phyloP scores from a whole-genome alignment of 2,329 filamentous ascomycete species.

The Phyllosticta citribraziliensis region DNA sequence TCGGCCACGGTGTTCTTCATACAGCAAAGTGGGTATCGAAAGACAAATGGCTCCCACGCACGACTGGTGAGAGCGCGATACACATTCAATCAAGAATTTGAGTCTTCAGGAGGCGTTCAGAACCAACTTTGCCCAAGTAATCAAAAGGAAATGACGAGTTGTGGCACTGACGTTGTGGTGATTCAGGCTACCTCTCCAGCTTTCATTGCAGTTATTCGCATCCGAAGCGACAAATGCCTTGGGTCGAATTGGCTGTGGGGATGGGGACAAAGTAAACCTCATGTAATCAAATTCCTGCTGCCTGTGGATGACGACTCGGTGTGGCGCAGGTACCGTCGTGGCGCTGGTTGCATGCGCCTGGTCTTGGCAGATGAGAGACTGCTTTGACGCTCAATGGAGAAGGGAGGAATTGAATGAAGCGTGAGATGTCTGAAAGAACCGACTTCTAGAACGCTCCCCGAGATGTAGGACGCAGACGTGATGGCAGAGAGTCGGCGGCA shows the following conservation, averaged over 20 bases:
- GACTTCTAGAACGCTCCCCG: not conserved
- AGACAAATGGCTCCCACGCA: too few relatives aligned
- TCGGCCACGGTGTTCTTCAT: not conserved
- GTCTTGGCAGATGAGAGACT: conserved; percentile 15
- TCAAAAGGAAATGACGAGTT: not conserved
- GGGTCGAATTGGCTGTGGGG: not conserved
- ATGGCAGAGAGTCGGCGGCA: conserved; percentile 10
- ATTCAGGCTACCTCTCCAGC: not conserved
- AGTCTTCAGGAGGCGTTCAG: not conserved
- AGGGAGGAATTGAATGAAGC: not conserved
- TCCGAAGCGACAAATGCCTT: not conserved
- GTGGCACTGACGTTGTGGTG: not conserved
- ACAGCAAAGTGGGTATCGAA: too few relatives aligned
- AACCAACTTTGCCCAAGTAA: not conserved
- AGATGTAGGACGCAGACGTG: not conserved
- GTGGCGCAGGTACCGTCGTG: not conserved
- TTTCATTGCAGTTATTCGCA: not conserved
- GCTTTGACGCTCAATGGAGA: not conserved
- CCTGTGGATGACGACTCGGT: not conserved
- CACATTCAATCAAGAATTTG: not conserved
- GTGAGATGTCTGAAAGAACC: not conserved
- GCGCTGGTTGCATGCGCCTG: not conserved
- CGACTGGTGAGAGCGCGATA: not conserved
- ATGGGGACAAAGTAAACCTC: conserved; percentile 6
- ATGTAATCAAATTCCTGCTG: not conserved